Conservation (phyloP, 73 alveolate species). For the Blepharisma stoltei region DNA sequence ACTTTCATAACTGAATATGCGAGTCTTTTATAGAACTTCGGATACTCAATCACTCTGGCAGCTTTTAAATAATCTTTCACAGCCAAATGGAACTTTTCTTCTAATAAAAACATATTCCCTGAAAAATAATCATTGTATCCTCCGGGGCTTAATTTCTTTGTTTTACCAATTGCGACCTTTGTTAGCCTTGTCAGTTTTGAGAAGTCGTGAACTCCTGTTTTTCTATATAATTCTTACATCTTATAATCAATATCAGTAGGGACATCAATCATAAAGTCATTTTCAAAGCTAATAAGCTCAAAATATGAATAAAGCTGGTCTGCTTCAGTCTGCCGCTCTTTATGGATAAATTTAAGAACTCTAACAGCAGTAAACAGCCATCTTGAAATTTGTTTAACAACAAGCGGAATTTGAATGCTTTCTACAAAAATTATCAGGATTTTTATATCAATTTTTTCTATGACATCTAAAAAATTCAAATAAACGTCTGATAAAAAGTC, state of each 20-base stretch:
- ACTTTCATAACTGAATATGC: background rate
- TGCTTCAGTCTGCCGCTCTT: slow-evolving; percentile 28
- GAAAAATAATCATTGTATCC: slow-evolving; percentile 5
- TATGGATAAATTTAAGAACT: slow-evolving; percentile 19
- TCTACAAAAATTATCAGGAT: background rate
- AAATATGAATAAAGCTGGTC: slow-evolving; percentile 8
- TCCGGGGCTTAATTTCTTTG: background rate
- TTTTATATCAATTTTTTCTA: slow-evolving; percentile 18
- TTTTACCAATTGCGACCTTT: background rate
- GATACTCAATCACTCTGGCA: background rate
- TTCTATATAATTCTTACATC: slow-evolving; percentile 11
- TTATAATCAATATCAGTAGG: slow-evolving; percentile 30
- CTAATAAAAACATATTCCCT: slow-evolving; percentile 13
- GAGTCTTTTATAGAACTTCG: slow-evolving; percentile 12
- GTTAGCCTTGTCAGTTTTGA: slow-evolving; percentile 4
- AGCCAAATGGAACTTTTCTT: slow-evolving; percentile 9
- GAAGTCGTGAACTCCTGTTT: slow-evolving; percentile 21
- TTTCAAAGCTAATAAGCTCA: slow-evolving; percentile 23
- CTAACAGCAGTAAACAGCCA: slow-evolving; percentile 27
- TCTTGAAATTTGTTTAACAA: slow-evolving; percentile 2
- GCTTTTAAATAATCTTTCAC: slow-evolving; percentile 17
- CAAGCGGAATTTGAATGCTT: background rate
- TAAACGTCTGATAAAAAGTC: slow-evolving; percentile 15
- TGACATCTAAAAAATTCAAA: background rate
- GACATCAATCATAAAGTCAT: slow-evolving; percentile 17